Evolutionary conservation across 192 early-diverging fungal genomes (phyloP).

Genomic region (Phycomyces nitens): DNA sequence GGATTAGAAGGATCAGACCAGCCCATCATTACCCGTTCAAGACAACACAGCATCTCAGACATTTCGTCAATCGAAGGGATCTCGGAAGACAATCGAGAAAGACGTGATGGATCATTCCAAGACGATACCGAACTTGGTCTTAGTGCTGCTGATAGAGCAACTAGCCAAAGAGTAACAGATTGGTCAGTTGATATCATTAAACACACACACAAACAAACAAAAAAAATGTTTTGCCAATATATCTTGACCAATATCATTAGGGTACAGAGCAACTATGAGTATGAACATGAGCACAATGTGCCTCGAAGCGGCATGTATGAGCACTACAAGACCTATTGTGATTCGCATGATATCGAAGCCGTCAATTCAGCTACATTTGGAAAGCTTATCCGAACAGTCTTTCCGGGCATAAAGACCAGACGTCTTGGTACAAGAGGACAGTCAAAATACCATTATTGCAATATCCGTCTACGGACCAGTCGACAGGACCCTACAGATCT

Average conservation of each 20-base stretch:
- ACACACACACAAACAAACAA: neutral
- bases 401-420: constrained; percentile 47
- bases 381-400: constrained; percentile 46
- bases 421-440: constrained; percentile 44
- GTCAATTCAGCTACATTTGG: constrained; percentile 54
- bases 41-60: too few species aligned
- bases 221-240: too few species aligned
- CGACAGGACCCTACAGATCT: neutral
- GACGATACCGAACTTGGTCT: neutral
- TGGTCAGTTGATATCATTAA: constrained; percentile 6
- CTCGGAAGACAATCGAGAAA: neutral
- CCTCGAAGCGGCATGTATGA: constrained; percentile 44
- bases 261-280: constrained; percentile 42
- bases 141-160: constrained; percentile 8
- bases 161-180: constrained; percentile 5
- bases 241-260: too few species aligned
- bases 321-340: constrained; percentile 42
- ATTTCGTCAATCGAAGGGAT: neutral
- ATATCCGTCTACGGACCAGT: constrained; percentile 24
- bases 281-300: constrained; percentile 36
- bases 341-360: constrained; percentile 30
- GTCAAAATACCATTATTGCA: constrained; percentile 51
- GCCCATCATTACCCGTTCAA: too few species aligned
- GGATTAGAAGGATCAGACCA: too few species aligned
- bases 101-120: neutral